Evolutionary conservation across 2,329 filamentous ascomycete genomes (phyloP).

Genomic region (Neurospora crassa): DNA sequence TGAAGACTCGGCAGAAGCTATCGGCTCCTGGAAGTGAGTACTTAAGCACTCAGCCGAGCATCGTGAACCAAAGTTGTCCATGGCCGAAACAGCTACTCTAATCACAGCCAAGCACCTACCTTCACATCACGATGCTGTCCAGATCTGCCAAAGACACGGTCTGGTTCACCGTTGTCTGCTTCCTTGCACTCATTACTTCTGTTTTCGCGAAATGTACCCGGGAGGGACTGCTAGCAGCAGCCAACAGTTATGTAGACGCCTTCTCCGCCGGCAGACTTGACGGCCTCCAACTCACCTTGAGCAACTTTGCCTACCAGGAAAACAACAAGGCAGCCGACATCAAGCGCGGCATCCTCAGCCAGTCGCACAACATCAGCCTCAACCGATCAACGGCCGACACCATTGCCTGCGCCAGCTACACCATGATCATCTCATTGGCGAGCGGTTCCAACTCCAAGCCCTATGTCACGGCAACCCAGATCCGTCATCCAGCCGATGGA

Average conservation of each 20-base stretch:
- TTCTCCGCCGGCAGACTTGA: slow-evolving; percentile 16
- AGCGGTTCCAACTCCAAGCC: slow-evolving; percentile 17
- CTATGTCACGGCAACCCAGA: slow-evolving; percentile 27
- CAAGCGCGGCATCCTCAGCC: slow-evolving; percentile 8
- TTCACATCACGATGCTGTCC: not conserved
- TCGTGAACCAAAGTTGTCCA: not conserved
- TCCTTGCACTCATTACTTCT: not conserved
- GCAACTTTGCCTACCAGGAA: slow-evolving; percentile 19
- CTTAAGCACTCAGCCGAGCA: not conserved
- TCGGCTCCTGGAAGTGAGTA: not conserved
- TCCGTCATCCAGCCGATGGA: slow-evolving; percentile 21
- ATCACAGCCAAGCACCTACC: not conserved
- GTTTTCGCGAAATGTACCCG: slow-evolving; percentile 15
- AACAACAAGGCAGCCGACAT: slow-evolving; percentile 19
- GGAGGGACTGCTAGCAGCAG: slow-evolving; percentile 17
- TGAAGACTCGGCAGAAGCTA: not conserved
- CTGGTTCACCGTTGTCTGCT: not conserved
- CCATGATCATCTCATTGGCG: slow-evolving; percentile 24
- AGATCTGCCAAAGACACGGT: not conserved
- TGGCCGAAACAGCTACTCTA: not conserved
- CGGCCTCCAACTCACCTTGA: slow-evolving; percentile 12
- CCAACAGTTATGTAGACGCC: slow-evolving; percentile 18
- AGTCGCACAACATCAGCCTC: slow-evolving; percentile 15
- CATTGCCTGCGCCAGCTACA: slow-evolving; percentile 27
- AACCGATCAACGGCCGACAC: slow-evolving; percentile 21